Evolutionary conservation across 2,329 filamentous ascomycete genomes (phyloP), one percentile per base, ranked within the genome.

Genomic region (Fusarium fracticaudum): DNA sequence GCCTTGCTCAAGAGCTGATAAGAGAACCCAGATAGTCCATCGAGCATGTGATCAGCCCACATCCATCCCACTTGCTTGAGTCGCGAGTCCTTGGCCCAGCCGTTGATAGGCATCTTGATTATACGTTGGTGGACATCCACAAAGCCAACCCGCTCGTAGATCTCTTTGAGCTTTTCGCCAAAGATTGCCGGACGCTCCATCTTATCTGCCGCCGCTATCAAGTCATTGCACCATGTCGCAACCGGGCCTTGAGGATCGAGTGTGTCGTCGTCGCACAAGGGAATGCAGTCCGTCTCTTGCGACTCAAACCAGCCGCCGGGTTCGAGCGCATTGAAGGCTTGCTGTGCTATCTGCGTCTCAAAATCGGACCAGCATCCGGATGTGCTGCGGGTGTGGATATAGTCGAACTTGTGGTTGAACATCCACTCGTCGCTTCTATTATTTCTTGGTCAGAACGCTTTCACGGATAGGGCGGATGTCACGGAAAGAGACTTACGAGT

Each of bases 251-350:
- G 78, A 1, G 74, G 77, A 55, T 60, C 55, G 18, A 88, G 77
- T 2, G 84, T 86, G 17, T 73, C 83, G 69, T 88, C 86, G 65
- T 88, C 87, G 64, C 82, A 85, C 15, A 71, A 60, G 22, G 83
- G 66, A 8, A 67, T 66, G 57, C 80, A 76, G 48, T 83, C 80
- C 10, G 82, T 71, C 71, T 89, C 87, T 71, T 89, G 87, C 8
- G 84, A 86, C 75, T 90, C 87, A 40, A 89, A 81, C 83, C 85
- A 90, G 45, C 87, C 88, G 31, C 87, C 87, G 0, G 87, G 87
- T 22, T 81, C 79, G 1, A 89, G 82, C 41, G 84, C 80, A 12
- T 80, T 79, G 65, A 86, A 88, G 8, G 87, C 85, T 61, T 86
- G 86, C 45, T 80, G 78, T 61, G 91, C 87, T 31, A 89, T 80